Base-by-base conservation (phyloP, 345 rosid species). In the Hibiscus syriacus region DNA sequence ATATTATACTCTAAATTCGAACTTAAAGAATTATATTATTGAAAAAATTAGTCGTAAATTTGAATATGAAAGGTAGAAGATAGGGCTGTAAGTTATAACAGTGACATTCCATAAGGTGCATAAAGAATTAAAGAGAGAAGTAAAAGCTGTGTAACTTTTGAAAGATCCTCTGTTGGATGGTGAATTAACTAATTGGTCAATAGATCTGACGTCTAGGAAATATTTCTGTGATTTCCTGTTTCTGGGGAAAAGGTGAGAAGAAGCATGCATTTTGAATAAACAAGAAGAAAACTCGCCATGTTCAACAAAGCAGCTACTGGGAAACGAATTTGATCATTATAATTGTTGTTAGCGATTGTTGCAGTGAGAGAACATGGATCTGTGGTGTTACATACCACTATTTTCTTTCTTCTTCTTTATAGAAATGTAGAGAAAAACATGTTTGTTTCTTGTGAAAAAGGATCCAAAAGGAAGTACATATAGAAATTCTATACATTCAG, bases 401-500 rank as follows among this genome's bases (percentile, higher is more conserved):
- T 63, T 63, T 43, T 23, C 32, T 2, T 60, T 10, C 27, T 36
- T 60, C 19, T 41, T 62, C 23, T 46, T 64, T 26, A 17, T 12
- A 27, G 41, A 25, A 30, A 64, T 10, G 25, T 41, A 17, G 12
- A 13, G 19, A 6, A 20, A 64, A 38, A 38, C 13, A 11, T 30
- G 16, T 7, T 22, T 22, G 23, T 20, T 52, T 46, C 52, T 14
- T 16, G 32, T 25, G 48, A 64, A 11, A 20, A 45, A 26, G 32
- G 53, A 66, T 49, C 69, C 69, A 66, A 66, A 49, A 27, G 6
- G 26, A 49, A 66, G 69, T 49, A 29, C 29, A 66, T 30, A 46
- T 3, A 65, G 43, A 48, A n/a, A 49, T 29, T 46, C 10, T 29
- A 27, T 43, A 46, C 43, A 65, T 27, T 29, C 27, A 48, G 45